phyloP scores from a whole-genome alignment of 1,284 basidiomycete species.

The Sanghuangporus weigelae region DNA sequence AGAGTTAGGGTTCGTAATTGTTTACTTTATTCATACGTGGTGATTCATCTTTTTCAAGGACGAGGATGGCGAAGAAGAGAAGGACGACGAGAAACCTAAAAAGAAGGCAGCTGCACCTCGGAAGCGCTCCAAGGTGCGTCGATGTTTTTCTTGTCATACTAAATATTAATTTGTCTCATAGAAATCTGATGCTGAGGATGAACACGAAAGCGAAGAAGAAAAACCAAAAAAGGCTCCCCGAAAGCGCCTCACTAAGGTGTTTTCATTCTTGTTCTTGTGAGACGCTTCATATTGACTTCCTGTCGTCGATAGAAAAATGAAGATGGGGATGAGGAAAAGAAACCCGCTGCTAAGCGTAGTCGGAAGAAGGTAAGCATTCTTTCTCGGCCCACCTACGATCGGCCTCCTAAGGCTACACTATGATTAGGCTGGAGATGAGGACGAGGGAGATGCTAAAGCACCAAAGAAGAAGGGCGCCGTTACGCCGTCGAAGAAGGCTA shows the following conservation, averaged over 20 bases:
- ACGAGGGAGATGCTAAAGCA: conserved; percentile 25
- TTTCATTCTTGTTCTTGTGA: background rate
- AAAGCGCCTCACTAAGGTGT: conserved; percentile 18
- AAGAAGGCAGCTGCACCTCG: conserved; percentile 20
- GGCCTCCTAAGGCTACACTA: background rate
- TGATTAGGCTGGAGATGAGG: conserved; percentile 7
- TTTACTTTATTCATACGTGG: background rate
- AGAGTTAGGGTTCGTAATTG: conserved; percentile 27
- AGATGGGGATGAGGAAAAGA: conserved; percentile 17
- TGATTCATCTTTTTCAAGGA: conserved; percentile 25
- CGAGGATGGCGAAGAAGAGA: conserved; percentile 18
- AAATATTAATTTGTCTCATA: conserved; percentile 15
- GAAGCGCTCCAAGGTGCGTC: conserved; percentile 29
- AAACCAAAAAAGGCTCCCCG: conserved; percentile 30
- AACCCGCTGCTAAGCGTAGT: conserved; percentile 8
- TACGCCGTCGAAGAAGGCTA: conserved; percentile 3
- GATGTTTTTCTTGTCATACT: conserved; percentile 3
- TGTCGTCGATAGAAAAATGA: conserved; percentile 13
- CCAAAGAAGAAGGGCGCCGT: conserved; percentile 31
- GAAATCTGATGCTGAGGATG: conserved; percentile 29
- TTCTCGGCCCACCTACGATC: background rate
- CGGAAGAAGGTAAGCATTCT: conserved; percentile 11
- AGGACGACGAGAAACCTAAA: conserved; percentile 31
- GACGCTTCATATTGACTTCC: background rate
- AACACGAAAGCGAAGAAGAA: conserved; percentile 32